phyloP scores from a whole-genome alignment of 2,329 filamentous ascomycete genomes.

The Fusarium brevicatenulatum region DNA sequence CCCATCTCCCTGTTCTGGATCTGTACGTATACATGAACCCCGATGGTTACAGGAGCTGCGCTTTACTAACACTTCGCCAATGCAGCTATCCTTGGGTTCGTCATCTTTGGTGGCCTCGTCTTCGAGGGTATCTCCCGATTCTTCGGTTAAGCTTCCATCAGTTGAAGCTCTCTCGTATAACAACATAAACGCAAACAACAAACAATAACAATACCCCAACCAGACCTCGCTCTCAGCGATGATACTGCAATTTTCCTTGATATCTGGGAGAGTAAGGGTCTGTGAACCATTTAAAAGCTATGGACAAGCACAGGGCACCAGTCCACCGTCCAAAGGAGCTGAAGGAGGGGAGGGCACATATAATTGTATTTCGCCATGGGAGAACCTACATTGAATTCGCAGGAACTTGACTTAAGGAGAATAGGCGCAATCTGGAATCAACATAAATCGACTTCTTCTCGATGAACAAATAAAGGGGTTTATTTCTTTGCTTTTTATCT shows the following conservation, averaged over 20 bases:
- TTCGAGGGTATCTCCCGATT: constrained; percentile 68
- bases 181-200: constrained; percentile 6
- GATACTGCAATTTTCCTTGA: constrained; percentile 3
- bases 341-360: constrained; percentile 10
- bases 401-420: constrained; percentile 39
- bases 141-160: constrained; percentile 49
- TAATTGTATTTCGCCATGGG: constrained; percentile 33
- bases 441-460: constrained; percentile 34
- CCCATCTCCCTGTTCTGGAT: constrained; percentile 73
- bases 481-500: constrained; percentile 41
- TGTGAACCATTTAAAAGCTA: constrained; percentile 4
- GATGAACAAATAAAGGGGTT: constrained; percentile 30
- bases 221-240: constrained; percentile 3
- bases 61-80: constrained; percentile 6
- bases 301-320: constrained; percentile 6
- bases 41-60: not conserved
- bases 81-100: constrained; percentile 66
- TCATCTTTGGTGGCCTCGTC: constrained; percentile 69
- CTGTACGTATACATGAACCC: constrained; percentile 54
- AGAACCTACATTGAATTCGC: constrained; percentile 35
- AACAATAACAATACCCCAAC: constrained; percentile 12
- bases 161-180: not conserved
- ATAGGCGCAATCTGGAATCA: constrained; percentile 45
- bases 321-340: constrained; percentile 4
- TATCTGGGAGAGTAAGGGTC: constrained; percentile 3